Conservation (phyloP, 2,329 filamentous ascomycete species). For the Stenocarpella maydis region DNA sequence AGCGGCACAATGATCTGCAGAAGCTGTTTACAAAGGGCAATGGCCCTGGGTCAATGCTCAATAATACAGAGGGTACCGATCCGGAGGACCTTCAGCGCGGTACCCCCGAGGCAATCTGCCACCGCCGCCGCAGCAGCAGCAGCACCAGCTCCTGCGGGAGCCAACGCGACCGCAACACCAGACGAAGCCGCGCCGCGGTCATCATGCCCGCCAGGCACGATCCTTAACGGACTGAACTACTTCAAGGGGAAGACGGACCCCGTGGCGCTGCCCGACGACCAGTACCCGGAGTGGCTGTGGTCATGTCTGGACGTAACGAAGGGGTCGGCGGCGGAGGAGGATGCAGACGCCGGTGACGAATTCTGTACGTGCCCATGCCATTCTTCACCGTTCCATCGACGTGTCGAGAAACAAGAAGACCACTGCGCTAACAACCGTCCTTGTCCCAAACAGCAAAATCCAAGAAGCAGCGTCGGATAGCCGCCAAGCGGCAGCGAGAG, state of each 20-base stretch:
- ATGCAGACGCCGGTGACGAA: constrained; percentile 71
- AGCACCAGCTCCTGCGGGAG: constrained; percentile 37
- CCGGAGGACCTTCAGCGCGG: constrained; percentile 49
- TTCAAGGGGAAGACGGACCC: constrained; percentile 77
- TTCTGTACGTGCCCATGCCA: constrained; percentile 71
- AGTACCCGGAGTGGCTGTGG: constrained; percentile 87
- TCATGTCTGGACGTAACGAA: constrained; percentile 70
- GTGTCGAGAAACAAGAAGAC: background rate
- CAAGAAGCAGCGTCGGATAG: constrained; percentile 79
- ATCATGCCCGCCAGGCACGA: constrained; percentile 71
- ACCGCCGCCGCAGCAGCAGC: constrained; percentile 44
- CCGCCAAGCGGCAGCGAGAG: constrained; percentile 69
- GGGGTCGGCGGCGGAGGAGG: constrained; percentile 57
- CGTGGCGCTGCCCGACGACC: constrained; percentile 75
- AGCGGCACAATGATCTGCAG: constrained; percentile 52
- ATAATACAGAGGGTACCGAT: constrained; percentile 37
- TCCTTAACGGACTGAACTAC: constrained; percentile 79
- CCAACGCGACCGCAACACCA: constrained; percentile 39
- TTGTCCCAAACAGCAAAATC: constrained; percentile 71
- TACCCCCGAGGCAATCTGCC: constrained; percentile 39
- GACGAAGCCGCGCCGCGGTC: constrained; percentile 46
- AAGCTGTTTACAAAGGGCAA: constrained; percentile 59
- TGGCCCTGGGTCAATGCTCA: constrained; percentile 44
- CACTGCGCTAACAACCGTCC: background rate
- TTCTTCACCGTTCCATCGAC: background rate